These are phyloP conservation scores for Leptographium radiaticola DNA, from an alignment of 2,329 filamentous ascomycete species.

Conservation along the genomic window DNA sequence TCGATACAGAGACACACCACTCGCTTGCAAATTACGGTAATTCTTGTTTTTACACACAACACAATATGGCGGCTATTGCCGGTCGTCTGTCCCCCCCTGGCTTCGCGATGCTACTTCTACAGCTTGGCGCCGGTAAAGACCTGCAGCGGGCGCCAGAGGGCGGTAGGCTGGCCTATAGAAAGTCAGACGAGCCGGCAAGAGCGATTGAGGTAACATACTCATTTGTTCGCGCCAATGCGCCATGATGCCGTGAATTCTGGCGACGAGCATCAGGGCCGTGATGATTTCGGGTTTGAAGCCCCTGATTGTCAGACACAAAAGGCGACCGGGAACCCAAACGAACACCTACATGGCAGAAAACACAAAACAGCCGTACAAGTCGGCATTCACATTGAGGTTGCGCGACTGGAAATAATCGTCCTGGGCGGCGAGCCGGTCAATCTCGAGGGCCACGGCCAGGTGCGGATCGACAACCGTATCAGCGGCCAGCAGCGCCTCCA, in stretches of 20 bases:
- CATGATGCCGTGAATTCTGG: not conserved
- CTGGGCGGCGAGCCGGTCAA: not conserved
- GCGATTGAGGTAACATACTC: not conserved
- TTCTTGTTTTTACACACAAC: too few species aligned
- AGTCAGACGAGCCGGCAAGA: not conserved
- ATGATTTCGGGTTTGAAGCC: not conserved
- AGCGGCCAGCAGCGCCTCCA: not conserved
- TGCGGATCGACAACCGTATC: not conserved
- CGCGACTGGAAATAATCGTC: not conserved
- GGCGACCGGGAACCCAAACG: not conserved
- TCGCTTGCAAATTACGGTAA: too few species aligned
- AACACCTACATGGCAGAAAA: not conserved
- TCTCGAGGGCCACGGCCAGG: not conserved
- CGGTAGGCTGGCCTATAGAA: not conserved
- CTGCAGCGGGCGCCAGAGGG: not conserved
- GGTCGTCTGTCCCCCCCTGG: too few species aligned
- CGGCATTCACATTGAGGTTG: not conserved
- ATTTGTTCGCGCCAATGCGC: not conserved
- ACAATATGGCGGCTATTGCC: too few species aligned
- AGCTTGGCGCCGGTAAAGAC: not conserved
- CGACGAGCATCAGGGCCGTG: not conserved
- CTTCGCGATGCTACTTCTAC: too few species aligned
- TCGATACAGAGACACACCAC: too few species aligned
- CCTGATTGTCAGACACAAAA: not conserved
- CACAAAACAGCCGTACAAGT: not conserved